Evolutionary conservation across 768 basidiomycete genomes (phyloP).

Genomic region (Clitopilus hobsonii): DNA sequence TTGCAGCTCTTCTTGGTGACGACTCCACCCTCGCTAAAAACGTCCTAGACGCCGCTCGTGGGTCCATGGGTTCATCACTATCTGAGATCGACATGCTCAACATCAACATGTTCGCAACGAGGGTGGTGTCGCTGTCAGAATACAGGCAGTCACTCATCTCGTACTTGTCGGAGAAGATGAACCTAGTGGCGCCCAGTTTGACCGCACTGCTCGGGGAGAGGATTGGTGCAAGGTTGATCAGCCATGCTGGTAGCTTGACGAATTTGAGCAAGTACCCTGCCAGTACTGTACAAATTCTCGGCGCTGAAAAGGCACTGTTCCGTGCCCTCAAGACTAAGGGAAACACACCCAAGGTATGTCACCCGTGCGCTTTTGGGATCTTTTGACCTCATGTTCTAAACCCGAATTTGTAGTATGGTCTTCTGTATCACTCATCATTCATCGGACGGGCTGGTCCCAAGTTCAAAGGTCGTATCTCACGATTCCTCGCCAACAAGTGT

Average conservation of each 20-base stretch:
- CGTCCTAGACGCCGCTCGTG: slow-evolving; percentile 88
- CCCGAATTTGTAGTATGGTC: slow-evolving; percentile 75
- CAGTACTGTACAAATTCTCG: slow-evolving; percentile 95
- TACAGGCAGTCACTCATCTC: slow-evolving; percentile 88
- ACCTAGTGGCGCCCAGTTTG: slow-evolving; percentile 89
- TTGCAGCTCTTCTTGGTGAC: slow-evolving; percentile 78
- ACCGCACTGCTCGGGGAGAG: slow-evolving; percentile 89
- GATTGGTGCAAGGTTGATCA: slow-evolving; percentile 89
- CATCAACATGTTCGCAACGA: slow-evolving; percentile 84
- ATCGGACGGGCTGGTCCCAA: slow-evolving; percentile 93
- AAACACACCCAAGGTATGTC: slow-evolving; percentile 93
- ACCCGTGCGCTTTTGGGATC: too few relatives aligned
- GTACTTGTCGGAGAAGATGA: slow-evolving; percentile 96
- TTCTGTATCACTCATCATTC: slow-evolving; percentile 96
- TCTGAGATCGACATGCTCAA: slow-evolving; percentile 94
- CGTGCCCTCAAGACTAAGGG: slow-evolving; percentile 97
- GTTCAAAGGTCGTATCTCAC: slow-evolving; percentile 95
- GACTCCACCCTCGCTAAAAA: slow-evolving; percentile 86
- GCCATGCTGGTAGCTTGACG: slow-evolving; percentile 93
- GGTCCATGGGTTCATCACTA: slow-evolving; percentile 91
- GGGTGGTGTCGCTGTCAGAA: slow-evolving; percentile 88
- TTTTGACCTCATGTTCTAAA: too few relatives aligned
- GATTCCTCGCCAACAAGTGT: slow-evolving; percentile 99
- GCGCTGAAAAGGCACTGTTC: slow-evolving; percentile 98
- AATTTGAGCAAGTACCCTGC: slow-evolving; percentile 98